Evolutionary conservation across 208 protist genomes (phyloP).

Genomic region (Trypanosoma conorhini): DNA sequence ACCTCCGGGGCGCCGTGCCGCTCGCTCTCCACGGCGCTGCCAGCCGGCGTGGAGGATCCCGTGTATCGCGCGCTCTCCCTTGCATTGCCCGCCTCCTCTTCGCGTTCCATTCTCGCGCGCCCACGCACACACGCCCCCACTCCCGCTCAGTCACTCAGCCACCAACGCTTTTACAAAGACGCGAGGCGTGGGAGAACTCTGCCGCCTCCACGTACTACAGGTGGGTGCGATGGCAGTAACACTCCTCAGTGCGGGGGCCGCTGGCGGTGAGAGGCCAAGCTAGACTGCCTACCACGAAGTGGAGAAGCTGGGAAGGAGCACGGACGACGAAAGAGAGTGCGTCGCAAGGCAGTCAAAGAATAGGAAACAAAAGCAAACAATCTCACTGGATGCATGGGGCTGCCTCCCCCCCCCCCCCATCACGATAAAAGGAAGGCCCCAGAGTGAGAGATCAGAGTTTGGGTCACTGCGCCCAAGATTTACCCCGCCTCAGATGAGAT

Average conservation of each 20-base stretch:
- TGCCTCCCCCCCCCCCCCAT: too few species aligned
- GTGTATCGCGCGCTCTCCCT: neutral
- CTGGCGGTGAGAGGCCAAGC: neutral
- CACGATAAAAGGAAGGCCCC: too few species aligned
- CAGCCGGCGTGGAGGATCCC: neutral
- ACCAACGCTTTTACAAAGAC: neutral
- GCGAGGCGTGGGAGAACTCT: neutral
- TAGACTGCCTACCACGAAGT: neutral
- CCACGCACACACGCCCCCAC: neutral
- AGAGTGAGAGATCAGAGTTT: too few species aligned
- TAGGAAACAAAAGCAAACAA: constrained; percentile 19
- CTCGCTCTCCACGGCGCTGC: neutral
- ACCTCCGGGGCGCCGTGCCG: neutral
- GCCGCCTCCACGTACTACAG: neutral
- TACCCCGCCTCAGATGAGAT: too few species aligned
- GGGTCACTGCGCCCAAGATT: too few species aligned
- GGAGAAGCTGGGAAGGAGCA: neutral
- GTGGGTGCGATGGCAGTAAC: neutral
- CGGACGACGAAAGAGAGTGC: neutral
- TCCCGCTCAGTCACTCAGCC: neutral
- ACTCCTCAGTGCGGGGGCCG: neutral
- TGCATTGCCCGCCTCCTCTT: neutral
- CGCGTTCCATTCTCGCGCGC: neutral
- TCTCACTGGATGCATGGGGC: neutral
- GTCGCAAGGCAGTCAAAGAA: neutral